Base-by-base conservation (phyloP, 2,329 filamentous ascomycete genomes). In the Orbilia oligospora region DNA sequence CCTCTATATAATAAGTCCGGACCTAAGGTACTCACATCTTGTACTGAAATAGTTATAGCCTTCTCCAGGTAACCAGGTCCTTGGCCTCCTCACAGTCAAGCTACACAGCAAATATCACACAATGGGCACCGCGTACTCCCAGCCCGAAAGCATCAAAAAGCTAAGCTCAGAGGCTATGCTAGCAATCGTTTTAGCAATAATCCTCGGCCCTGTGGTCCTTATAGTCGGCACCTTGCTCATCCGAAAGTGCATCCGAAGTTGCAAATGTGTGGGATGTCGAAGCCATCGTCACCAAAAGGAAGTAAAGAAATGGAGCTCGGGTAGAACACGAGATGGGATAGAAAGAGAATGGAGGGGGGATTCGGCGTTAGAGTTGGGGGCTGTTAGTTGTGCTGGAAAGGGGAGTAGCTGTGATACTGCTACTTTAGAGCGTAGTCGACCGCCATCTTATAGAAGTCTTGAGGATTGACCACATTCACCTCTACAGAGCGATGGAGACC, bases 241-340 rank as follows among this genome's bases (percentile, higher is more conserved):
- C 49, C 8, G 14, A 30, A 22, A n/a, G 2, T 53, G 49, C 14
- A 30, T 30, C 10, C n/a, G 24, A 30, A 30, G 14, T 22, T 53
- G 49, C 12, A 30, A 30, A 30, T 53, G 49, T 12, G 8, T 16
- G 1, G 49, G 49, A 1, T 53, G 49, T 12, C 22, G 49, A n/a
- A 53, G 49, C 49, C 49, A 12, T 16, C 49, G 49, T n/a, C 49
- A 33, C 20, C 51, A 55, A 18, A 55, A 33, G 9, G 51, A 55
- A 24, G 33, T 55, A 33, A 30, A 9, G 5, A n/a, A 18, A 33
- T 55, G 51, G 51, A 12, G 18, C 18, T 16, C 9, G 24, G 18
- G 10, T 5, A 18, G 22, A 8, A 5, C 1, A 1, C 22, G 24
- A 53, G 24, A 16, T 46, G 5, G 22, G 49, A 22, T 9, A n/a